phyloP scores from a whole-genome alignment of 148 eudicot genomes.

The Fallopia convolvulus region DNA sequence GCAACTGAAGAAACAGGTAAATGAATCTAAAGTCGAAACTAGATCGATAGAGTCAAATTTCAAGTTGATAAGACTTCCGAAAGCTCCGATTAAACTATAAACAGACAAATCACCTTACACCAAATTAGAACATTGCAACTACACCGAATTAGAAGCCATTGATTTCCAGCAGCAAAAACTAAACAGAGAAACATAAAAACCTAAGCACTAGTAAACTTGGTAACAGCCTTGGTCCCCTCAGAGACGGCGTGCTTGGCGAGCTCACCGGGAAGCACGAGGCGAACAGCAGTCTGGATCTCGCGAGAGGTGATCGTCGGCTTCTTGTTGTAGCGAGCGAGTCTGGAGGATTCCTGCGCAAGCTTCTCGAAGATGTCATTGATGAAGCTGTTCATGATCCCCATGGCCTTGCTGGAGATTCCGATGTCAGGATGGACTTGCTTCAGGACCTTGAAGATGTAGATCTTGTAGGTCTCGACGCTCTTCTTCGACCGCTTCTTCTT shows the following conservation, averaged over 20 bases:
- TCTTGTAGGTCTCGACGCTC: constrained; percentile 15
- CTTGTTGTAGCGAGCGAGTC: constrained; percentile 10
- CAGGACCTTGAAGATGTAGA: constrained; percentile 16
- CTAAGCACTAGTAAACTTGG: constrained; percentile 12
- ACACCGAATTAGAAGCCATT: background rate
- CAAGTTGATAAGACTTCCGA: background rate
- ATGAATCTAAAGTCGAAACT: background rate
- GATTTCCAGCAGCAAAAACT: background rate
- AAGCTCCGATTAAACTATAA: background rate
- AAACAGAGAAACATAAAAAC: background rate
- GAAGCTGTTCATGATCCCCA: constrained; percentile 16
- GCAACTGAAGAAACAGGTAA: background rate
- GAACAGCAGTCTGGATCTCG: constrained; percentile 11
- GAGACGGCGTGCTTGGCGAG: constrained; percentile 13
- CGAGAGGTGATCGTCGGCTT: constrained; percentile 12
- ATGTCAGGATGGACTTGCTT: constrained; percentile 16
- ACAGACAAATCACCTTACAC: background rate
- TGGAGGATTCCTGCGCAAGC: constrained; percentile 11
- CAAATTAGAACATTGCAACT: background rate
- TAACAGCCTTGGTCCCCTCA: constrained; percentile 15
- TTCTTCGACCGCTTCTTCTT: constrained; percentile 13
- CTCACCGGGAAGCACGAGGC: constrained; percentile 15
- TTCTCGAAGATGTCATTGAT: constrained; percentile 16
- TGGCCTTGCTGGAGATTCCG: constrained; percentile 16
- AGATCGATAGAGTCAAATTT: background rate